Evolutionary conservation across 768 basidiomycete genomes (phyloP), one percentile per base, ranked within the genome.

Genomic region (Sutorius australiensis): DNA sequence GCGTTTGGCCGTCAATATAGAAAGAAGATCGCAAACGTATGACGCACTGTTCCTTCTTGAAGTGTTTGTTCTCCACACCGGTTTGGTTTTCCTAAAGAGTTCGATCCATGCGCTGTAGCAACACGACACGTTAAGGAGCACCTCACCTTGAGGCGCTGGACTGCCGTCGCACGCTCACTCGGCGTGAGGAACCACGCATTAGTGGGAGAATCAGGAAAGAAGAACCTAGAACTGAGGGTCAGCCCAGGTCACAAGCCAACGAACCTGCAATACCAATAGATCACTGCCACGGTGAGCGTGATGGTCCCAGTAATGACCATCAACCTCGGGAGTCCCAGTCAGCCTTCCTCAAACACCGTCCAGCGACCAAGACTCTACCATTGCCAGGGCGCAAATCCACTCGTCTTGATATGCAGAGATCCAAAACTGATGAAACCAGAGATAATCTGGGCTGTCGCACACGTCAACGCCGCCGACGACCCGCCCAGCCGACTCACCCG

Each of bases 11-110:
- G 12, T 58, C 28, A 53, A 17, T 17, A 1, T 10, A 11, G 36
- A 16, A 42, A 17, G 30, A 34, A 5, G 39, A 13, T 32, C 11
- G 10, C 9, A 5, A 36, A n/a, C 13, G 13, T 2, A 17, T 27
- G 1, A 32, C 85, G 56, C 50, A 88, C 87, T 91, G 89, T 34
- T 88, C 84, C 48, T 75, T 80, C 72, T 91, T 91, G 72, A 87
- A 91, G 48, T 77, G 77, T 61, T 91, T 92, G 63, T 88, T 90
- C 69, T 90, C 89, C 10, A 89, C 79, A 30, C 89, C 89, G 0
- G 86, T 86, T 79, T 91, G 87, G 56, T 89, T 89, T 67, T 74
- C 78, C 81, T 84, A 57, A 6, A 19, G 11, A 17, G 6, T 14
- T 16, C 17, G 36, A 12, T 58, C 6, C 55, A 30, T 42, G 38